Base-by-base conservation (phyloP, 2,329 filamentous ascomycete genomes). In the Coleophoma crateriformis region DNA sequence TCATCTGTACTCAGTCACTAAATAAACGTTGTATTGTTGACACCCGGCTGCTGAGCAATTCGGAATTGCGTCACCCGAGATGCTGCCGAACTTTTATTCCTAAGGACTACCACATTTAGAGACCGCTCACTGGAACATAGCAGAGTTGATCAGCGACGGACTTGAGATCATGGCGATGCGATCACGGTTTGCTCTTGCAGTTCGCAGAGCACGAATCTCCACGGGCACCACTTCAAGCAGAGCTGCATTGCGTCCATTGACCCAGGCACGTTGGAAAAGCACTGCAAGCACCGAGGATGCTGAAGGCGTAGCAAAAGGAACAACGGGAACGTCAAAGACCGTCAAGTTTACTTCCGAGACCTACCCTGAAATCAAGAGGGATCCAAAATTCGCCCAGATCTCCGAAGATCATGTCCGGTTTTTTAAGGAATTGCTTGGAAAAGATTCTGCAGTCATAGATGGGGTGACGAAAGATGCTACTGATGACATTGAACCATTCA, bases 401-500 rank as follows among this genome's bases (percentile, higher is more conserved):
- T 90, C 84, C 3, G 68, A 75, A 41, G 86, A 92, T 37, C 87
- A 99, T 75, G 88, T 97, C 48, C 75, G 82, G 45, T 84, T 81
- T 71, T 96, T 99, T 77, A 84, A 86, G 66, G 74, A 82, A 17
- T 71, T 96, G n/a, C 78, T 99, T 33, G 88, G 90, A 49, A 78
- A 80, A 45, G 82, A 85, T 34, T 88, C 87, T 34, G 90, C 90
- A 2, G 77, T 96, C 46, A 81, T 97, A 53, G 91, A 96, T 65
- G 89, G 89, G 46, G 78, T 96, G 48, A 88, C 83, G 3, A 70
- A 81, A 58, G 82, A 91, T 68, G 83, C 83, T 13, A 72, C 77
- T 2, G 87, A 88, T 61, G 94, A 97, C 65, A 78, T 97, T 57
- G 89, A 94, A 66, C 81, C 88, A 7, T 99, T 90, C 78, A 99